These are phyloP conservation scores for Elsinoe fawcettii DNA, from an alignment of 2,329 filamentous ascomycete genomes.

Conservation along the genomic window DNA sequence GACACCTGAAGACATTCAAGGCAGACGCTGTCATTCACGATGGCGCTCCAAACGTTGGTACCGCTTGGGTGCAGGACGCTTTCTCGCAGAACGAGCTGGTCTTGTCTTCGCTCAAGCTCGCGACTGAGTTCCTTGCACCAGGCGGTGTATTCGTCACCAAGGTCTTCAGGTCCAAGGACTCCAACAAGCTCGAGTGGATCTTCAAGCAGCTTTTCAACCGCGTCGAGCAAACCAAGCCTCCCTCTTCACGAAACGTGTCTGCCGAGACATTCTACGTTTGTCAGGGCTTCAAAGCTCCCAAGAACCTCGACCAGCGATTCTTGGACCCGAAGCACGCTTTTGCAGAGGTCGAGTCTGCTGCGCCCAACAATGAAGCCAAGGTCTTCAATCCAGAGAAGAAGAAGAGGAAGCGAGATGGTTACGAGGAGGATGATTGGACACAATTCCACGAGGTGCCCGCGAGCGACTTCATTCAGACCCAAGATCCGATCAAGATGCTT, in stretches of 20 bases:
- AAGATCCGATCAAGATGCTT: constrained; percentile 85
- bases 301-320: constrained; percentile 85
- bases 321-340: constrained; percentile 86
- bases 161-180: constrained; percentile 94
- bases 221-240: constrained; percentile 95
- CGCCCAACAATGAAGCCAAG: constrained; percentile 92
- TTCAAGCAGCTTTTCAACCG: constrained; percentile 94
- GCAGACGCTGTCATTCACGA: constrained; percentile 93
- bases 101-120: constrained; percentile 82
- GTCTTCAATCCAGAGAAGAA: constrained; percentile 97
- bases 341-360: constrained; percentile 76
- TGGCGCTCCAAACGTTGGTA: constrained; percentile 95
- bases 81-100: constrained; percentile 95
- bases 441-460: constrained; percentile 85
- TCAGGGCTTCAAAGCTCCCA: constrained; percentile 89
- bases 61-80: constrained; percentile 95
- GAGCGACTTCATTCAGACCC: constrained; percentile 88
- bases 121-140: constrained; percentile 83
- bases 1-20: constrained; percentile 92
- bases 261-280: constrained; percentile 99
- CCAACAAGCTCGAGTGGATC: constrained; percentile 92
- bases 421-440: constrained; percentile 90
- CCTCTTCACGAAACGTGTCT: constrained; percentile 89
- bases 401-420: constrained; percentile 95
- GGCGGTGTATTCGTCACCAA: constrained; percentile 95